Percentiles rank a stretch among this genome's conserved stretches.
Conservation (phyloP, 2,329 filamentous ascomycete species). For the Xylariaceae sp. region DNA sequence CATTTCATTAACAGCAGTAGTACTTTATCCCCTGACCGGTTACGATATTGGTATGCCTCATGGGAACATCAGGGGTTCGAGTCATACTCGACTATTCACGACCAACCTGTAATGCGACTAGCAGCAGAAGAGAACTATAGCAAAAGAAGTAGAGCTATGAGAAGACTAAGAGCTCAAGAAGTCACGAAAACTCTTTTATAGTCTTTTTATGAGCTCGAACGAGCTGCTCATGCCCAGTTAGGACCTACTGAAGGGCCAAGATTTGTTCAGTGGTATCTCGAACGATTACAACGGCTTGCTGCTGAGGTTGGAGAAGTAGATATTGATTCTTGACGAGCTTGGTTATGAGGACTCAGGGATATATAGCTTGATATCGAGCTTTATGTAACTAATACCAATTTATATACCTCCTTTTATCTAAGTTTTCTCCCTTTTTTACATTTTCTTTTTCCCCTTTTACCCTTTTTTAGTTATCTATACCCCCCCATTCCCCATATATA, state of each 20-base stretch:
- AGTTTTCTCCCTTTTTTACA: too few species aligned
- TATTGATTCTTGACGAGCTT: neutral
- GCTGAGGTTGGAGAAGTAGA: neutral
- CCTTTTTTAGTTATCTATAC: too few species aligned
- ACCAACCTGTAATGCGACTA: too few species aligned
- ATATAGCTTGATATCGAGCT: neutral
- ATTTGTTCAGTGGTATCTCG: neutral
- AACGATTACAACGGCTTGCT: neutral
- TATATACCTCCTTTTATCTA: too few species aligned
- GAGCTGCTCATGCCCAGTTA: neutral
- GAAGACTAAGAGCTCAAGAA: neutral
- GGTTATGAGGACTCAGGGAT: too few species aligned
- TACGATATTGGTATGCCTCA: neutral
- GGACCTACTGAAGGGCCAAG: neutral
- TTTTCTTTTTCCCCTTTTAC: too few species aligned
- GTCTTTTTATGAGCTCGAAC: neutral
- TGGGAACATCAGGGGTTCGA: too few species aligned
- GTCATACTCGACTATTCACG: too few species aligned
- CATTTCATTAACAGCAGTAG: neutral
- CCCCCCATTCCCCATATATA: too few species aligned
- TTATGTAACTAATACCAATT: too few species aligned
- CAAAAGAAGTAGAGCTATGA: neutral
- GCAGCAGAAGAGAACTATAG: neutral
- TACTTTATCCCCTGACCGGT: neutral
- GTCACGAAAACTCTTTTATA: neutral